Conservation (phyloP, 2,329 filamentous ascomycete genomes). For the Bipolaris victoriae region DNA sequence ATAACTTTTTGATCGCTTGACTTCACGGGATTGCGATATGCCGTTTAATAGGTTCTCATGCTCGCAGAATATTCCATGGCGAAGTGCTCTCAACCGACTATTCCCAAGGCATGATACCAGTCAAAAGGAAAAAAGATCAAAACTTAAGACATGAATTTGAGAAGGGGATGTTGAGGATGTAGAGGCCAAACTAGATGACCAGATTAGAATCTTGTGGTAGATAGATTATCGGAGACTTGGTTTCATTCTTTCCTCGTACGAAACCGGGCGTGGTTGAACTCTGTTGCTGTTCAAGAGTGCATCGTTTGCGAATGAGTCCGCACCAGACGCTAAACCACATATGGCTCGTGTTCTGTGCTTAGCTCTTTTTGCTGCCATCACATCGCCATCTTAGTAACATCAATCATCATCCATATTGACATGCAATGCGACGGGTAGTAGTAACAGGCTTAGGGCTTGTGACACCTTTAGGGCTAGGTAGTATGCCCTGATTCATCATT, state of each 20-base stretch:
- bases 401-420: conserved; percentile 30
- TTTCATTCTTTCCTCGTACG: too few species aligned
- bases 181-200: too few species aligned
- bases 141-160: too few species aligned
- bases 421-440: conserved; percentile 59
- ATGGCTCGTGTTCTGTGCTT: conserved; percentile 17
- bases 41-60: too few species aligned
- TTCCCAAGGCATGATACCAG: too few species aligned
- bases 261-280: too few species aligned
- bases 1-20: too few species aligned
- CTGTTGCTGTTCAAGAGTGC: not conserved
- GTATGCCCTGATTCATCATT: not conserved
- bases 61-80: too few species aligned
- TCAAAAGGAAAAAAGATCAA: too few species aligned
- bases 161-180: too few species aligned
- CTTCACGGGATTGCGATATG: too few species aligned
- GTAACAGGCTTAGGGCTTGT: conserved; percentile 58
- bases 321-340: conserved; percentile 16
- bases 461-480: conserved; percentile 77
- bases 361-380: conserved; percentile 3
- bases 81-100: too few species aligned
- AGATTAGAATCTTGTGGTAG: not conserved
- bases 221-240: not conserved
- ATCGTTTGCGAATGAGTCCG: not conserved
- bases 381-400: conserved; percentile 12